Evolutionary conservation across 2,329 filamentous ascomycete species (phyloP).

Genomic region (Pseudocercospora vitis): DNA sequence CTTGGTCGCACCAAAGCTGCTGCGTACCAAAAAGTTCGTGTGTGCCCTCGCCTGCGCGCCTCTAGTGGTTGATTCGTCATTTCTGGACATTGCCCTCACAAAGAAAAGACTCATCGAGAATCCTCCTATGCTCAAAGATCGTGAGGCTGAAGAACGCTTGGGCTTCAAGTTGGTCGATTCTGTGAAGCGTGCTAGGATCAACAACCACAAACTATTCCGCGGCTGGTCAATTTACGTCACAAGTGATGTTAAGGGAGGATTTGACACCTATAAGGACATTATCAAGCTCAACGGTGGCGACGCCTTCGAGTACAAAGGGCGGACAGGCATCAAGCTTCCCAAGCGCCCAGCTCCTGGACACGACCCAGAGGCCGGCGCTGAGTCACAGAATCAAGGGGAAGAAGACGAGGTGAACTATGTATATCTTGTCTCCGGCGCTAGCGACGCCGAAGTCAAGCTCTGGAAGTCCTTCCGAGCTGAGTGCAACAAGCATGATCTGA

Average conservation of each 20-base stretch:
- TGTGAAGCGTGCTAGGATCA: constrained; percentile 68
- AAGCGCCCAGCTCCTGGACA: constrained; percentile 49
- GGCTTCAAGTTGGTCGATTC: constrained; percentile 68
- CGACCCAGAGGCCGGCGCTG: constrained; percentile 60
- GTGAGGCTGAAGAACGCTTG: constrained; percentile 69
- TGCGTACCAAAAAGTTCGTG: constrained; percentile 92
- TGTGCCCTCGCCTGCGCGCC: constrained; percentile 80
- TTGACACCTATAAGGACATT: constrained; percentile 81
- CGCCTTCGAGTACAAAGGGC: constrained; percentile 69
- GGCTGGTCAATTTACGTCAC: constrained; percentile 83
- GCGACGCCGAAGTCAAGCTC: constrained; percentile 66
- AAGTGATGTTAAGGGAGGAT: constrained; percentile 73
- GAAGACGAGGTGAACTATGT: constrained; percentile 59
- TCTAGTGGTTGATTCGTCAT: constrained; percentile 72
- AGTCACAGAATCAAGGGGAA: constrained; percentile 51
- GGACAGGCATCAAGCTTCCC: constrained; percentile 61
- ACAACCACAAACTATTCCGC: constrained; percentile 72
- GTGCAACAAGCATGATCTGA: constrained; percentile 74
- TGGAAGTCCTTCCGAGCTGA: constrained; percentile 81
- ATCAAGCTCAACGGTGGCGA: constrained; percentile 84
- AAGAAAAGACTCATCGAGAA: constrained; percentile 61
- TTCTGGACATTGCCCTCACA: constrained; percentile 74
- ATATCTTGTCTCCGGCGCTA: constrained; percentile 75
- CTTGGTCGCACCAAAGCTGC: constrained; percentile 79
- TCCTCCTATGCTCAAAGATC: constrained; percentile 66